Evolutionary conservation across 495 filamentous ascomycete species (phyloP), one percentile per base, ranked within the genome.

Genomic region (Penicillium parvum): DNA sequence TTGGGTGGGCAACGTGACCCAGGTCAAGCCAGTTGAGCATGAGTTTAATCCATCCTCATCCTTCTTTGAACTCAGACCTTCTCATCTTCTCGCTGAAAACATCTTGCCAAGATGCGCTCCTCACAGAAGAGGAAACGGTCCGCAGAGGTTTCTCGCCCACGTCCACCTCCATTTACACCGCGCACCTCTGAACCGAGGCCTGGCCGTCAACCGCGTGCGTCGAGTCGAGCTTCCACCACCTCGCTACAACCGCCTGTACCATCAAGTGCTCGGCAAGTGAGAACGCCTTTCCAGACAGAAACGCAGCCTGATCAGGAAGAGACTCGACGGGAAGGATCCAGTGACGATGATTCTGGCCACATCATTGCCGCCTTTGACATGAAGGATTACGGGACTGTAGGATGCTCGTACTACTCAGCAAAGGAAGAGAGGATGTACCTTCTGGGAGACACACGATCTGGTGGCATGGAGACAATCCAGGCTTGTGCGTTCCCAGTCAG

Each of bases 301-400:
- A 47, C 25, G 7, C 32, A 25, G 3, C 5, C 11, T 4, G 45
- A 41, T 35, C 39, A 12, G 21, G 43, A 45, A 37, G 26, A 20
- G 2, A 40, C 33, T 0, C n/a, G n/a, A n/a, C n/a, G n/a, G n/a
- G 49, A 42, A 12, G 37, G 20, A n/a, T 39, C 20, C 16, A 43
- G 16, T 43, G 68, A 67, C 3, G 87, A 95, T 47, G 72, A 71
- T 1, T 59, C 85, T 16, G 77, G 80, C 46, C 88, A 95, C 60
- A 69, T 92, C 22, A 81, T 97, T 43, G 88, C 90, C 77, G 90
- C 87, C 1, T 69, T 96, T 19, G 87, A 96, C 42, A 72, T 88
- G 55, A 79, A 75, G 40, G 80, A 85, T 15, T 68, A 78, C 10
- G 83, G 77, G 0, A 85, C 77, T 0, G 72, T 97, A 10, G 92